A percentile compares a stretch with the other conserved stretches of the same genome.
Conservation (phyloP, 2,329 filamentous ascomycete genomes). For the Ceratocystis cacaofunesta region DNA sequence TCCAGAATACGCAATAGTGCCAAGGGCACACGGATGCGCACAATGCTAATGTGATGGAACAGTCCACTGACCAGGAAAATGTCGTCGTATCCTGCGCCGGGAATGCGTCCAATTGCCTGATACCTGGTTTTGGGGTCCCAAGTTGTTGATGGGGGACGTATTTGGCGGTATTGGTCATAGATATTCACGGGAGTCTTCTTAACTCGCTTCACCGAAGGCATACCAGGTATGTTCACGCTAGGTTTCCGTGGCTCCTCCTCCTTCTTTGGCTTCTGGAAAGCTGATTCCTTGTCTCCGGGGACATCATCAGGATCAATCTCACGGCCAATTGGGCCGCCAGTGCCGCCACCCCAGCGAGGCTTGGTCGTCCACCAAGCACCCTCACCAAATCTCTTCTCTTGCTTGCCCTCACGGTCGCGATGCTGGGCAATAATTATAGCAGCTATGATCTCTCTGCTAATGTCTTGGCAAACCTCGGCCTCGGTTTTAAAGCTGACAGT, state of each 20-base stretch:
- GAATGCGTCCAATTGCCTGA: constrained; percentile 37
- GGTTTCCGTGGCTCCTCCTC: constrained; percentile 5
- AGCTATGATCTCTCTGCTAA: constrained; percentile 45
- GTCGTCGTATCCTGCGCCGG: constrained; percentile 39
- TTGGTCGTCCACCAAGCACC: constrained; percentile 47
- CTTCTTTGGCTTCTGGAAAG: constrained; percentile 20
- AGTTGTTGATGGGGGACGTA: constrained; percentile 39
- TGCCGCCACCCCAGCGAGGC: constrained; percentile 47
- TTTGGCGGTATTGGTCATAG: constrained; percentile 50
- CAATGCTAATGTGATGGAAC: constrained; percentile 45
- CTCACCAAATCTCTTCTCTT: constrained; percentile 42
- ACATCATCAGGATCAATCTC: constrained; percentile 38
- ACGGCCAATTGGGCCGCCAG: constrained; percentile 47
- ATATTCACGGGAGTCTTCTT: constrained; percentile 40
- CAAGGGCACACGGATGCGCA: constrained; percentile 43
- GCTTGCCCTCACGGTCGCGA: constrained; percentile 41
- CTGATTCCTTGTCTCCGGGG: constrained; percentile 33
- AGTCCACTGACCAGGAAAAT: constrained; percentile 46
- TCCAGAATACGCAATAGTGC: constrained; percentile 38
- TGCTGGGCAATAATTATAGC: constrained; percentile 50
- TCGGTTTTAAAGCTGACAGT: constrained; percentile 37
- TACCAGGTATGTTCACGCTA: constrained; percentile 15
- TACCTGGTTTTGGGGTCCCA: constrained; percentile 49
- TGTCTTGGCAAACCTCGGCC: constrained; percentile 46
- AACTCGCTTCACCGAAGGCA: constrained; percentile 31